These are phyloP conservation scores for Paecilomyces formosus DNA, from an alignment of 2,329 filamentous ascomycete genomes.

Conservation along the genomic window DNA sequence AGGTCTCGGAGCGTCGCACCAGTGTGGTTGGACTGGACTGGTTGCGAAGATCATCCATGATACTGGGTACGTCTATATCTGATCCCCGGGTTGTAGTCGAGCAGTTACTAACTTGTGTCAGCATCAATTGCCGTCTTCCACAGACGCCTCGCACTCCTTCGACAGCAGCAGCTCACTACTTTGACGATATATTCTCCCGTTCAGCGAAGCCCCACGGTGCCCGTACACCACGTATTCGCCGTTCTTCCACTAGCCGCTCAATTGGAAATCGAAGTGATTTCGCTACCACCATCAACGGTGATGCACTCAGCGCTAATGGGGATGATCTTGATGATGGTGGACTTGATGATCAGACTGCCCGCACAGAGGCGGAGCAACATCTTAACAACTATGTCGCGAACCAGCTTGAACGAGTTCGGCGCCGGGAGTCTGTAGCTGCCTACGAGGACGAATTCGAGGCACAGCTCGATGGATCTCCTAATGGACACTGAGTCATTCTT, in stretches of 20 bases:
- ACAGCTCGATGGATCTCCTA: slow-evolving; percentile 38
- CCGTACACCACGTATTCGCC: slow-evolving; percentile 54
- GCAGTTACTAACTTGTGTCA: slow-evolving; percentile 41
- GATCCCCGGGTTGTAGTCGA: background rate
- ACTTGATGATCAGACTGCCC: slow-evolving; percentile 43
- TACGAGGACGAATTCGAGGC: slow-evolving; percentile 59
- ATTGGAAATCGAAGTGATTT: slow-evolving; percentile 81
- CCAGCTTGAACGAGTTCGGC: slow-evolving; percentile 67
- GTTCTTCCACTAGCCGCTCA: slow-evolving; percentile 74
- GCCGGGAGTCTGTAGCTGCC: slow-evolving; percentile 43
- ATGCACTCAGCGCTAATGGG: slow-evolving; percentile 19
- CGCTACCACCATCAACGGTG: slow-evolving; percentile 37
- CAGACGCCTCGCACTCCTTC: slow-evolving; percentile 87
- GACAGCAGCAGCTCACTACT: slow-evolving; percentile 82
- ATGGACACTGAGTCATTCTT: slow-evolving; percentile 10
- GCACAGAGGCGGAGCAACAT: slow-evolving; percentile 57
- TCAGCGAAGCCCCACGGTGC: slow-evolving; percentile 37
- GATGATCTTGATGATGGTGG: slow-evolving; percentile 28
- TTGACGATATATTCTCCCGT: slow-evolving; percentile 77
- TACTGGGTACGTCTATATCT: slow-evolving; percentile 63
- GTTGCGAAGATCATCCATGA: slow-evolving; percentile 97
- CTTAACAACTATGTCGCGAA: slow-evolving; percentile 75
- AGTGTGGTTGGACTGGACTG: slow-evolving; percentile 93
- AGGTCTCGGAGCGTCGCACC: slow-evolving; percentile 84
- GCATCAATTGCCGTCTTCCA: slow-evolving; percentile 80